Conservation (phyloP, 2,329 filamentous ascomycete genomes). For the Alternaria infectoria region DNA sequence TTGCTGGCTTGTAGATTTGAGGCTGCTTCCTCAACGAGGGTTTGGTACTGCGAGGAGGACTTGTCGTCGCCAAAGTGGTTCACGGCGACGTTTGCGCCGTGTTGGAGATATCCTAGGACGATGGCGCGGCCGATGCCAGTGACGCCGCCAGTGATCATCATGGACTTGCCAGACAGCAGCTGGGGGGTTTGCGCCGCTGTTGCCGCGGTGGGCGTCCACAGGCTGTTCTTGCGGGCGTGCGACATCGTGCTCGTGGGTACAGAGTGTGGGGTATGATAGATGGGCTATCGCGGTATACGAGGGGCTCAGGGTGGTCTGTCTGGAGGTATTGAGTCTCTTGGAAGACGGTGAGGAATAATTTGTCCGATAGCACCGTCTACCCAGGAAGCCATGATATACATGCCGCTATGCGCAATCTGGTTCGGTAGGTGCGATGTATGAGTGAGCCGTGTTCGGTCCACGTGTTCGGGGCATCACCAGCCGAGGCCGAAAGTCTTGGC, state of each 20-base stretch:
- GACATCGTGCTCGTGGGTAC: conserved; percentile 4
- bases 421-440: conserved; percentile 21
- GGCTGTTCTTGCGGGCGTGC: conserved; percentile 16
- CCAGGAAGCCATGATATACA: conserved; percentile 16
- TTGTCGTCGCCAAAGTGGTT: conserved; percentile 74
- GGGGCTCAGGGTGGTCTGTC: not conserved
- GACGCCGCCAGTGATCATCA: conserved; percentile 84
- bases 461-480: conserved; percentile 19
- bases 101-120: conserved; percentile 75
- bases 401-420: conserved; percentile 19
- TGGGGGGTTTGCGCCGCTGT: conserved; percentile 25
- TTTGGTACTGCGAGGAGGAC: conserved; percentile 54
- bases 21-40: conserved; percentile 53
- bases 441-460: conserved; percentile 11
- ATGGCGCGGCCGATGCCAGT: conserved; percentile 90
- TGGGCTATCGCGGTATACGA: not conserved
- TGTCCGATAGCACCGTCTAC: not conserved
- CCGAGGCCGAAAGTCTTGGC: conserved; percentile 27
- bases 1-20: conserved; percentile 17
- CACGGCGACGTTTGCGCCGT: conserved; percentile 79
- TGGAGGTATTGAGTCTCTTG: not conserved
- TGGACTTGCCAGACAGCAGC: conserved; percentile 75
- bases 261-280: conserved; percentile 10
- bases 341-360: not conserved
- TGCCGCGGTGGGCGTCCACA: conserved; percentile 10